Percentiles rank a stretch among this genome's conserved stretches.
These are phyloP conservation scores for Epipyxis sp. DNA, from an alignment of 108 stramenopile genomes.

Conservation along the genomic window DNA sequence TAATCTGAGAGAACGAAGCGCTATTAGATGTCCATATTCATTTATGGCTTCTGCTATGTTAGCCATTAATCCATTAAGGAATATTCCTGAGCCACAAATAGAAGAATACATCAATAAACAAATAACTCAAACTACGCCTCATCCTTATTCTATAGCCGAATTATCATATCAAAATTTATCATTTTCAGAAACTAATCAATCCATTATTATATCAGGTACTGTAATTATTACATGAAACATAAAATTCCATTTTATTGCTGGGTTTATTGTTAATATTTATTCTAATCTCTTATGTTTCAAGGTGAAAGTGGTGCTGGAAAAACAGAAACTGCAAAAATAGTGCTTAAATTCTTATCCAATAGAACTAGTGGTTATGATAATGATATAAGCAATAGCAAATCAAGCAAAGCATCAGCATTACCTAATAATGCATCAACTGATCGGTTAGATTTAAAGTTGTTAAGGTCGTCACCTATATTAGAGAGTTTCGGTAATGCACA, in stretches of 20 bases:
- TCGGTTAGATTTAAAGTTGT: constrained; percentile 26
- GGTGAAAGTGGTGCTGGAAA: constrained; percentile 54
- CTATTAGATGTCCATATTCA: constrained; percentile 47
- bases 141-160: constrained; percentile 25
- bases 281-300: constrained; percentile 36
- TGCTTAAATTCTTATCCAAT: constrained; percentile 39
- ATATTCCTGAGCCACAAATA: constrained; percentile 9
- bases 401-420: too few relatives aligned
- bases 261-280: constrained; percentile 23
- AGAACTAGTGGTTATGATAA: not conserved
- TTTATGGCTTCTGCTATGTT: constrained; percentile 52
- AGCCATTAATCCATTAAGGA: constrained; percentile 50
- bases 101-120: constrained; percentile 44
- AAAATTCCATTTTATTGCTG: not conserved
- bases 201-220: constrained; percentile 29
- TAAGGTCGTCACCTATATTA: constrained; percentile 56
- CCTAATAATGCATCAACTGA: not conserved
- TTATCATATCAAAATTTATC: not conserved
- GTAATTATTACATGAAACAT: constrained; percentile 18
- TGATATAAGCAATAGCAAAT: not conserved
- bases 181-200: constrained; percentile 6
- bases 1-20: constrained; percentile 42
- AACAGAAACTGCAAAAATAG: constrained; percentile 48
- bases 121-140: constrained; percentile 35
- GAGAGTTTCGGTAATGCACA: constrained; percentile 66